These are phyloP conservation scores for Blastomyces parvus DNA, from an alignment of 2,329 filamentous ascomycete genomes.

Conservation along the genomic window DNA sequence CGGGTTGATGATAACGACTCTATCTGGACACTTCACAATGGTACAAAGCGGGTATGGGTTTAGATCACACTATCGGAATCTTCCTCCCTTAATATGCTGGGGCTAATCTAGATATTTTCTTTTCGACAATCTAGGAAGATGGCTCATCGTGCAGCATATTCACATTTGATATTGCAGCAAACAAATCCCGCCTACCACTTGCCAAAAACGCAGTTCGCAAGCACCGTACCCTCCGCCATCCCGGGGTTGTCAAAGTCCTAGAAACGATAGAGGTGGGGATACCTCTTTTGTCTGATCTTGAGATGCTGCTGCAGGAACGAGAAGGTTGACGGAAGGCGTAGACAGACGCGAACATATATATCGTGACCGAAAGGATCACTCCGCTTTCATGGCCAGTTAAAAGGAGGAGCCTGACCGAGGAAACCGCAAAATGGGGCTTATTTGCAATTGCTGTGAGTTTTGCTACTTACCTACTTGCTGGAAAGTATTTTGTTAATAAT, in stretches of 20 bases:
- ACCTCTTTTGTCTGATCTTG: background rate
- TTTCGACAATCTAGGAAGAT: constrained; percentile 59
- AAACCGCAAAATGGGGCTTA: constrained; percentile 95
- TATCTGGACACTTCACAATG: constrained; percentile 94
- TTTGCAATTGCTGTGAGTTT: constrained; percentile 65
- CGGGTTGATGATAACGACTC: constrained; percentile 85
- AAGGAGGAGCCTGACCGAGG: constrained; percentile 74
- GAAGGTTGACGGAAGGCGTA: constrained; percentile 31
- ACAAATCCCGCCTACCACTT: constrained; percentile 71
- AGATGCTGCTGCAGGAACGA: background rate
- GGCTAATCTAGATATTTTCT: constrained; percentile 15
- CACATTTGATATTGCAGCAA: constrained; percentile 78
- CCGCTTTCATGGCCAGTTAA: constrained; percentile 86
- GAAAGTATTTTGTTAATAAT: background rate
- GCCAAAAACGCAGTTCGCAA: constrained; percentile 93
- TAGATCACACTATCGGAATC: background rate
- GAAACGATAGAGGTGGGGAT: constrained; percentile 77
- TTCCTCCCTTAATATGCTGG: background rate
- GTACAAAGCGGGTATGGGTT: constrained; percentile 67
- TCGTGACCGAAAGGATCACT: constrained; percentile 82
- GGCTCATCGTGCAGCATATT: constrained; percentile 93
- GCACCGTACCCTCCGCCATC: constrained; percentile 82
- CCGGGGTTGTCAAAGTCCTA: constrained; percentile 85
- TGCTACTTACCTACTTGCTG: constrained; percentile 14
- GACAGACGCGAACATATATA: constrained; percentile 92